phyloP scores from a whole-genome alignment of 192 early-diverging fungal species.

The Linderina pennispora region DNA sequence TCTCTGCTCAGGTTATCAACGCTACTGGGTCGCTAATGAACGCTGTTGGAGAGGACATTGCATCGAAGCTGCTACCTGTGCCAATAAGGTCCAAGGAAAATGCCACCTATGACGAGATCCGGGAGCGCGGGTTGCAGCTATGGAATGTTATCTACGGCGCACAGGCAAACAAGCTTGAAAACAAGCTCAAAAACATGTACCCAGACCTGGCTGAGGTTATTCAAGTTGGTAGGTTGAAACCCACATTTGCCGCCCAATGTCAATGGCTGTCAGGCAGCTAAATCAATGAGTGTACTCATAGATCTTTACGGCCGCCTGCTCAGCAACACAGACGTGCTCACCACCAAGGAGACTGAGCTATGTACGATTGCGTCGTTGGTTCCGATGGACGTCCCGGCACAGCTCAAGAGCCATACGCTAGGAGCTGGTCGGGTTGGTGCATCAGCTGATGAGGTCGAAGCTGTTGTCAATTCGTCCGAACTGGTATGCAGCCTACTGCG shows the following conservation, averaged over 20 bases:
- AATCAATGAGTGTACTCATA: no score
- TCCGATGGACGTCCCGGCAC: constrained; percentile 23
- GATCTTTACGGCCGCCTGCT: constrained; percentile 32
- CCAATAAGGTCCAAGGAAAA: constrained; percentile 2
- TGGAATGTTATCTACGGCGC: constrained; percentile 30
- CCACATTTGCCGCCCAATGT: no score
- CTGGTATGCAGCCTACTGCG: no score
- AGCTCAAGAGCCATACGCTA: constrained; percentile 35
- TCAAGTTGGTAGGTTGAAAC: constrained; percentile 16
- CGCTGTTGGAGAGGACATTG: neutral
- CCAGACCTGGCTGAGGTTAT: constrained; percentile 37
- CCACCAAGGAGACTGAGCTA: constrained; percentile 24
- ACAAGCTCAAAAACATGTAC: constrained; percentile 18
- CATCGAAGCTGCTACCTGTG: neutral
- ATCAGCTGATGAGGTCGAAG: constrained; percentile 12
- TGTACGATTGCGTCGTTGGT: constrained; percentile 23
- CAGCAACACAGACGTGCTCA: constrained; percentile 18
- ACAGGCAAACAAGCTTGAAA: constrained; percentile 25
- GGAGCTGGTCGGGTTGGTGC: constrained; percentile 23
- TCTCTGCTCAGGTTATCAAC: neutral
- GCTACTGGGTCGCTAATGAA: neutral
- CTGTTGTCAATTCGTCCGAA: no score
- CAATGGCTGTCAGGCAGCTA: no score
- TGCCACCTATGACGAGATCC: constrained; percentile 11
- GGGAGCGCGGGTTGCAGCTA: constrained; percentile 12